Evolutionary conservation across 2,329 filamentous ascomycete genomes (phyloP).

Genomic region (Pseudopithomyces chartarum): DNA sequence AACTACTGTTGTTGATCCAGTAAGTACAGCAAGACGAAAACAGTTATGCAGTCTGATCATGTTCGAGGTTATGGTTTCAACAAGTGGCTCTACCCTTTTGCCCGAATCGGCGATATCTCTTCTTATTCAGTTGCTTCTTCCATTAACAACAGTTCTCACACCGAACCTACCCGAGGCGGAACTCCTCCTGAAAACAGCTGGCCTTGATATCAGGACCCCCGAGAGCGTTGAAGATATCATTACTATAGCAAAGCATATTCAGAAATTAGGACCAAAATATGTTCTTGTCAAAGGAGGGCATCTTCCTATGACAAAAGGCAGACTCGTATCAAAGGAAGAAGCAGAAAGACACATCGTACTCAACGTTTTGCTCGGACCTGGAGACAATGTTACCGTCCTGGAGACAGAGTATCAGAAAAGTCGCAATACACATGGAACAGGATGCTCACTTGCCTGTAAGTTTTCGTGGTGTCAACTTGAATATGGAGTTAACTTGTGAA

Average conservation of each 20-base stretch:
- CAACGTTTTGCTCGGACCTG: conserved; percentile 74
- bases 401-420: conserved; percentile 73
- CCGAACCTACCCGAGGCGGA: conserved; percentile 79
- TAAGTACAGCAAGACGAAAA: conserved; percentile 46
- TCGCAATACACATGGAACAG: conserved; percentile 89
- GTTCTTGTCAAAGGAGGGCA: conserved; percentile 93
- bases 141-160: conserved; percentile 70
- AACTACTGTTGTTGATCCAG: conserved; percentile 74
- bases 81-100: conserved; percentile 74
- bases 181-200: conserved; percentile 64
- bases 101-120: conserved; percentile 66
- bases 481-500: neutral
- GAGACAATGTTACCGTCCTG: conserved; percentile 61
- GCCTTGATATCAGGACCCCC: conserved; percentile 54
- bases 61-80: conserved; percentile 81
- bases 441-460: conserved; percentile 88
- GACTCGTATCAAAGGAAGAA: conserved; percentile 61
- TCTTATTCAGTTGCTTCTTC: conserved; percentile 65
- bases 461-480: neutral
- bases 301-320: conserved; percentile 71
- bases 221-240: conserved; percentile 69
- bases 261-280: conserved; percentile 73
- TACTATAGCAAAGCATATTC: conserved; percentile 67
- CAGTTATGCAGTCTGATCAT: neutral
- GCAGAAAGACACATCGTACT: conserved; percentile 70